Percentiles rank a stretch among this genome's conserved stretches.
These are phyloP conservation scores for Prototheca stagnorum DNA, from an alignment of 163 green algal species.

Conservation along the genomic window DNA sequence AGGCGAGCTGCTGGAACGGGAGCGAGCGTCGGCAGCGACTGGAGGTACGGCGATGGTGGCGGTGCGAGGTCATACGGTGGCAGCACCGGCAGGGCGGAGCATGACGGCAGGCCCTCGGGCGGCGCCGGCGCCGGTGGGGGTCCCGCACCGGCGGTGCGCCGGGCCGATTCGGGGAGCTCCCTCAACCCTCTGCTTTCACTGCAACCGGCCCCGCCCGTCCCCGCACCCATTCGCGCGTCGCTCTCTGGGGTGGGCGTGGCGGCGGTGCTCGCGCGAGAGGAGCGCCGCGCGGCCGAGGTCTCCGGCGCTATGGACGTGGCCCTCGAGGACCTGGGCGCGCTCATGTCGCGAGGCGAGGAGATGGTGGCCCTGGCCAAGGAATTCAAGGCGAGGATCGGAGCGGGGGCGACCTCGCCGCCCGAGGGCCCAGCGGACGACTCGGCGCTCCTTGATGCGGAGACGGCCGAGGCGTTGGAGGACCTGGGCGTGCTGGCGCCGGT, in stretches of 20 bases:
- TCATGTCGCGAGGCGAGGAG: slow-evolving; percentile 63
- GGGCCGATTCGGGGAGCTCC: too few species aligned
- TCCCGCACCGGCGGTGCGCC: too few species aligned
- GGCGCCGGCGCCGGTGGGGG: too few species aligned
- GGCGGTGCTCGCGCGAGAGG: slow-evolving; percentile 46
- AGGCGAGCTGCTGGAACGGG: neutral
- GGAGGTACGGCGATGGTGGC: too few species aligned
- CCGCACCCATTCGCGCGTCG: neutral
- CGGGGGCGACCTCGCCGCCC: neutral
- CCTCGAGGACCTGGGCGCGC: slow-evolving; percentile 55
- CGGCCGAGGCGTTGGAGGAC: slow-evolving; percentile 61
- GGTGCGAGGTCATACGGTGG: neutral
- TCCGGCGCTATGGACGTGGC: slow-evolving; percentile 45
- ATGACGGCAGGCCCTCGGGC: neutral
- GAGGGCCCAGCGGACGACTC: slow-evolving; percentile 5
- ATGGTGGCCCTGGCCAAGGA: slow-evolving; percentile 74
- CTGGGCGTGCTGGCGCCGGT: slow-evolving; percentile 80
- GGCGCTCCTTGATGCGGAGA: slow-evolving; percentile 44
- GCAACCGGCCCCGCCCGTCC: slow-evolving; percentile 2
- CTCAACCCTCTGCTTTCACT: too few species aligned
- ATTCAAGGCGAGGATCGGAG: slow-evolving; percentile 36
- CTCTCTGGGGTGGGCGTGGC: slow-evolving; percentile 28
- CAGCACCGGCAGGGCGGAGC: slow-evolving; percentile 1
- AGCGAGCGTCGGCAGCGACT: too few species aligned
- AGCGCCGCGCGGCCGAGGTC: slow-evolving; percentile 28